Conservation (phyloP, 108 stramenopile species). For the Nitzschia sp. region DNA sequence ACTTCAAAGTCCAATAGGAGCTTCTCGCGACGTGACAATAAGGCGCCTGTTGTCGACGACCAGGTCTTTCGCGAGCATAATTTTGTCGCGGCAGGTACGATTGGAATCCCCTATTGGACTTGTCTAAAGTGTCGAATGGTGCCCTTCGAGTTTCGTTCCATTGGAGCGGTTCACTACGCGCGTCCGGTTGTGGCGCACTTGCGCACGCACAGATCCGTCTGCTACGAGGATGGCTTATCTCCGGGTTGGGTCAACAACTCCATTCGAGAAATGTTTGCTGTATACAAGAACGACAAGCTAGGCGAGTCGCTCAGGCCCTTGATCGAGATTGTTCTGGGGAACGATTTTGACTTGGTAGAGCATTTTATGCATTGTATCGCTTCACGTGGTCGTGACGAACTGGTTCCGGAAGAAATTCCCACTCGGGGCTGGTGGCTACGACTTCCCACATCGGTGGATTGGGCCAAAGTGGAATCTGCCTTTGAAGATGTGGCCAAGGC, state of each 20-base stretch:
- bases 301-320: not conserved
- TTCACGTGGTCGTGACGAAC: not conserved
- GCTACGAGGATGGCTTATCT: slow-evolving; percentile 18
- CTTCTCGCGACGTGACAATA: not conserved
- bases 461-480: slow-evolving; percentile 2
- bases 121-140: slow-evolving; percentile 51
- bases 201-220: slow-evolving; percentile 7
- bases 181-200: slow-evolving; percentile 10
- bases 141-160: slow-evolving; percentile 46
- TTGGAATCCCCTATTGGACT: slow-evolving; percentile 28
- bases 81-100: slow-evolving; percentile 15
- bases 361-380: not conserved
- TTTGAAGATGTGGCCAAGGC: slow-evolving; percentile 8
- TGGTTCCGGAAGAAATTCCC: not conserved
- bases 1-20: not conserved
- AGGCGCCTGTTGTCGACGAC: not conserved
- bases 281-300: not conserved
- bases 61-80: slow-evolving; percentile 7
- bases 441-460: slow-evolving; percentile 5
- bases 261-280: not conserved
- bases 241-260: slow-evolving; percentile 12
- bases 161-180: slow-evolving; percentile 36
- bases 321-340: slow-evolving; percentile 12
- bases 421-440: slow-evolving; percentile 23
- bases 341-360: not conserved